Base-by-base conservation (phyloP, 345 rosid species). In the Citrus glauca region DNA sequence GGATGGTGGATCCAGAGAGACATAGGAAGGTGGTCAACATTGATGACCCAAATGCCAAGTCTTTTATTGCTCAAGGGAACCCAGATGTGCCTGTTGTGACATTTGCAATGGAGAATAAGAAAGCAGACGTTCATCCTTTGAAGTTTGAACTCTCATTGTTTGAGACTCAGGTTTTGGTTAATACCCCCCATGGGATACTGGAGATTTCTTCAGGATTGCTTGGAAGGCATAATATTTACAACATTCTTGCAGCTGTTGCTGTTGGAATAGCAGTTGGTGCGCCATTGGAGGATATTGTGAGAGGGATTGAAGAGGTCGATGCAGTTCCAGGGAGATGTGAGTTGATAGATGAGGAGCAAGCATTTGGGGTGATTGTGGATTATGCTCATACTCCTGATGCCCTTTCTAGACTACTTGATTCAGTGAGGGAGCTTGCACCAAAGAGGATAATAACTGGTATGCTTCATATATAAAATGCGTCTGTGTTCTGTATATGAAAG, bases 231-330 rank as follows among this genome's bases (percentile, higher is more conserved):
- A 93, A 95, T 68, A 90, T 95, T 73, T 93, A 91, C 87, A 91
- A 95, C 71, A 93, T 95, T 84, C 94, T 95, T 65, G 93, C 98
- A 0, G 96, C 97, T 68, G 93, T 93, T 73, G 91, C 99, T 11
- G 94, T 93, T 78, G 99, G 99, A 72, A 93, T 95, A 80, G 97
- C 96, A 75, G 99, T 95, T 66, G 98, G 96, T 73, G 94, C 93
- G 76, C 97, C 99, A 80, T 84, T 95, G 76, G 97, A 92, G 83
- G 99, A 93, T 79, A 90, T 95, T 83, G 98, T 95, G 65, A 81
- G 97, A 84, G 99, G 98, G 76, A 89, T 93, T 74, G 98, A 95
- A 82, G 99, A 95, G 88, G 88, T 95, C 22, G 97, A 92, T 85
- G 92, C 94, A 32, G 97, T 95, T 76, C 99, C 97, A 2, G 99